Evolutionary conservation across 176 grass and related monocot species (phyloP).

Genomic region (Areca catechu): DNA sequence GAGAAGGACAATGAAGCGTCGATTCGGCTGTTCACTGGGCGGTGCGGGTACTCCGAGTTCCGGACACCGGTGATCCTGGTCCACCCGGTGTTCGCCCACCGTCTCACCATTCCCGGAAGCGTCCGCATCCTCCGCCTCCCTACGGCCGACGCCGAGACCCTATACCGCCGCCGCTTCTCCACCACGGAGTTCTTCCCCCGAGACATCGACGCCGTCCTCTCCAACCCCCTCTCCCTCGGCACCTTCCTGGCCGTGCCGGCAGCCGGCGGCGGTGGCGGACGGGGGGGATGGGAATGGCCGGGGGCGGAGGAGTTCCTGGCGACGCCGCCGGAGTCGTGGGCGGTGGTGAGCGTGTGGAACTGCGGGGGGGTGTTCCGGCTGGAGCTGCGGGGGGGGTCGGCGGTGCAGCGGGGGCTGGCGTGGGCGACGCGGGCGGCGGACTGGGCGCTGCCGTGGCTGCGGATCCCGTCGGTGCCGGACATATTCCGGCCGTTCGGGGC

Average conservation of each 20-base stretch:
- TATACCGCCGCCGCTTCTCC: constrained; percentile 12
- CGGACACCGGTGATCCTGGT: constrained; percentile 7
- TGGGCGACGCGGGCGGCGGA: constrained; percentile 1
- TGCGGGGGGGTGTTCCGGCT: constrained; percentile 7
- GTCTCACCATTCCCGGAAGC: background rate
- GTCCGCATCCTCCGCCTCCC: background rate
- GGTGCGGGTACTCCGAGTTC: constrained; percentile 15
- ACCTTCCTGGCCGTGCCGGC: constrained; percentile 7
- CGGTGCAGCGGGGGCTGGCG: background rate
- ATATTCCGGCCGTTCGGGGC: constrained; percentile 9
- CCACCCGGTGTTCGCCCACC: constrained; percentile 15
- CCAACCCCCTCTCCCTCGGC: constrained; percentile 1
- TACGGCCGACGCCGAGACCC: background rate
- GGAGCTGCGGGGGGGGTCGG: constrained; percentile 8
- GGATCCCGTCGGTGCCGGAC: constrained; percentile 13
- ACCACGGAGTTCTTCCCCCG: constrained; percentile 11
- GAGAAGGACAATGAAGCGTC: constrained; percentile 12
- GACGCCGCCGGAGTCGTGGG: constrained; percentile 6
- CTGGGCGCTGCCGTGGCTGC: constrained; percentile 7
- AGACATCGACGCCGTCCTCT: constrained; percentile 8
- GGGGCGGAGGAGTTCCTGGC: constrained; percentile 9
- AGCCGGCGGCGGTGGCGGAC: background rate
- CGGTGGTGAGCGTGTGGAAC: constrained; percentile 15
- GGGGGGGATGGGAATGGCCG: background rate
- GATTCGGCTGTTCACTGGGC: constrained; percentile 2